phyloP scores from a whole-genome alignment of 768 basidiomycete genomes.

The Panellus pusillus region DNA sequence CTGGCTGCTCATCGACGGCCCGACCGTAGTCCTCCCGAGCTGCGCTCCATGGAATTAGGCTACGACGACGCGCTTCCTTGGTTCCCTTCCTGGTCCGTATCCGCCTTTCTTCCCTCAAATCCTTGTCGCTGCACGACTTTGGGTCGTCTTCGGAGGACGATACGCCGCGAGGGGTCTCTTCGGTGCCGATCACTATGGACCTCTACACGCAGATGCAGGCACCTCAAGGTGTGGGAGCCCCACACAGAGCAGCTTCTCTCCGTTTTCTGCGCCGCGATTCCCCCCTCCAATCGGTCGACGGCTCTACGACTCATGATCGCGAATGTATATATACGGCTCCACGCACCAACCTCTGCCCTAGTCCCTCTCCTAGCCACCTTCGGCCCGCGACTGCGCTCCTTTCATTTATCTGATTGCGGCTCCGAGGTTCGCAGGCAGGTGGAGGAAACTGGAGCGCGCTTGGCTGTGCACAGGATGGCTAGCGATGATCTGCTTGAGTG shows the following conservation, averaged over 20 bases:
- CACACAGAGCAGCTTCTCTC: no score
- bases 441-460: no score
- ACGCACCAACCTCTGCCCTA: background rate
- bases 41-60: slow-evolving; percentile 2
- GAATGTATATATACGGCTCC: background rate
- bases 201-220: no score
- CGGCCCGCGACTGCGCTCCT: background rate
- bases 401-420: background rate
- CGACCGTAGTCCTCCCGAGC: background rate
- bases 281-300: no score
- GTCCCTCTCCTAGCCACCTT: background rate
- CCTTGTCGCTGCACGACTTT: slow-evolving; percentile 13
- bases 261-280: no score
- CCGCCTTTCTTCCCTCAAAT: slow-evolving; percentile 4
- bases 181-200: no score
- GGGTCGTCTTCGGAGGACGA: background rate
- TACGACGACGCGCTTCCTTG: slow-evolving; percentile 14
- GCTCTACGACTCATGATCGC: no score
- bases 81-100: slow-evolving; percentile 12
- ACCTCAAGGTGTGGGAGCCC: no score
- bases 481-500: background rate
- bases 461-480: no score
- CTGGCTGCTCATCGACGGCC: slow-evolving; percentile 10
- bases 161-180: background rate
- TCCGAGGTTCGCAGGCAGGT: background rate